Conservation (phyloP, 225 moss, liverwort and hornwort genomes). For the Climacium dendroides region DNA sequence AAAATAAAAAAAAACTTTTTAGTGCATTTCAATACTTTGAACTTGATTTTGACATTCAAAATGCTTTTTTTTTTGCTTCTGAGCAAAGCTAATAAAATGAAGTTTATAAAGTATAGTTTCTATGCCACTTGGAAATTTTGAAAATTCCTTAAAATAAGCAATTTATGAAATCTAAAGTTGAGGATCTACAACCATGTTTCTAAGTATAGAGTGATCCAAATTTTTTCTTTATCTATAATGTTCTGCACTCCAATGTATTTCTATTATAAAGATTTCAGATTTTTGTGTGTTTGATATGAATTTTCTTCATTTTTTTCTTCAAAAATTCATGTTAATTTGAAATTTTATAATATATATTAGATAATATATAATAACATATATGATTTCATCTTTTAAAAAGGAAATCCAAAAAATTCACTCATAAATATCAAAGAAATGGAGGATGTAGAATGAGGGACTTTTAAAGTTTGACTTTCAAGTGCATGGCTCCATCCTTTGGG, state of each 20-base stretch:
- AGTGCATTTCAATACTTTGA: background rate
- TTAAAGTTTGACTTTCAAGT: background rate
- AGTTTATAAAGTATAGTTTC: background rate
- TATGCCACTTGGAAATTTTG: background rate
- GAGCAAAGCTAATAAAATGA: background rate
- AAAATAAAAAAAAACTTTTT: background rate
- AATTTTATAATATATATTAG: background rate
- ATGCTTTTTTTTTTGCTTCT: background rate
- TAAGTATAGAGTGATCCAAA: background rate
- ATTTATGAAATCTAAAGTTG: background rate
- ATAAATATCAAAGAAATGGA: background rate
- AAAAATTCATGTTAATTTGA: background rate
- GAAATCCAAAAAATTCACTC: background rate
- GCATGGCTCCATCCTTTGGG: background rate
- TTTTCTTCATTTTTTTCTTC: background rate
- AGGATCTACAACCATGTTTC: accelerated
- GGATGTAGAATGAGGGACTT: accelerated
- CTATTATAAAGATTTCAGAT: background rate
- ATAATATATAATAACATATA: too few species aligned
- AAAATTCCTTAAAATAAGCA: background rate
- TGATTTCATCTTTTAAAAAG: accelerated
- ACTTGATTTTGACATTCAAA: background rate
- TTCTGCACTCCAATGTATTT: accelerated
- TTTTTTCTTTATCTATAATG: accelerated
- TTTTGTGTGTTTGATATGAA: too few species aligned